Evolutionary conservation across 306 rosid species (phyloP), one percentile per base, ranked within the genome.

Genomic region (Potentilla sterilis): DNA sequence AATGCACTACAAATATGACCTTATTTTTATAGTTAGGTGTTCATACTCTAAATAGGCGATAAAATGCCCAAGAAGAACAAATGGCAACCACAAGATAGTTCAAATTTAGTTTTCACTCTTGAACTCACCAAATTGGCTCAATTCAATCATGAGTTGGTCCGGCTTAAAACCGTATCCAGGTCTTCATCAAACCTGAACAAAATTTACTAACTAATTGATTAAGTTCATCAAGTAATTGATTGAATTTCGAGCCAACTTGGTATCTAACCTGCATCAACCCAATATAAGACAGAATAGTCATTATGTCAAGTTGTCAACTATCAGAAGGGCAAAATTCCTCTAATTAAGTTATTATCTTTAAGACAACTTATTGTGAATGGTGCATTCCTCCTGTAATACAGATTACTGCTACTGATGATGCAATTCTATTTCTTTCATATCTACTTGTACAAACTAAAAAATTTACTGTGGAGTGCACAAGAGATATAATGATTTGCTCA

Each of bases 221-320:
- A 86, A 84, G 79, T 78, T 85, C 89, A 87, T 67, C 86, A 81
- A 88, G 78, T 71, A 75, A 82, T 57, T 67, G 85, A 91, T 87
- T 87, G 89, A 82, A 81, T 84, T 89, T 86, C 87, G 74, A 89
- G 92, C 97, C 97, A 91, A 91, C 92, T 84, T n/a, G 88, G 89
- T 65, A 73, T 81, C 88, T 69, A 44, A 76, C 94, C 92, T 87
- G 92, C 92, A 83, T 78, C 77, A 91, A 77, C 75, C 72, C 75
- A 80, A 77, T 14, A 70, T 83, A 78, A 83, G 73, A 75, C 73
- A 74, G 69, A 79, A 80, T 82, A 76, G 80, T 79, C 69, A 83
- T 81, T 75, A 73, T 59, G 79, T 81, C 46, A 64, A 64, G 69
- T 64, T 64, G 41, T 64, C 44, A 72, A 54, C 40, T 28, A 48